phyloP scores from a whole-genome alignment of 352 stramenopile genomes.

The Lagenidium sp. region DNA sequence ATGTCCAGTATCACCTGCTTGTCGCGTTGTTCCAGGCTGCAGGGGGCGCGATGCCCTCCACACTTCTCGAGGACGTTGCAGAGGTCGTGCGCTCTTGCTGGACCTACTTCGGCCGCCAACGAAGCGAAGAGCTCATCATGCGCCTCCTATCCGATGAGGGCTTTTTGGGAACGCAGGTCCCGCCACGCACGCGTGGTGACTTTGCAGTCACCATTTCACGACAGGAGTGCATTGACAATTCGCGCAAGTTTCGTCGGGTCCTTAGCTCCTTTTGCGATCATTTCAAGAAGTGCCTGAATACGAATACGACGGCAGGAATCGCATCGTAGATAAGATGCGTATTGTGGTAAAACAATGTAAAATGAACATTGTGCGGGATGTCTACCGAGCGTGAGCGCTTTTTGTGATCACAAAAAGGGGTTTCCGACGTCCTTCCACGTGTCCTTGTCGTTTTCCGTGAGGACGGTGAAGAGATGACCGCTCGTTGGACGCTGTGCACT shows the following conservation, averaged over 20 bases:
- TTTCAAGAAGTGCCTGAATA: conserved; percentile 47
- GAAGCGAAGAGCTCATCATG: conserved; percentile 52
- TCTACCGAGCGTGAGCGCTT: neutral
- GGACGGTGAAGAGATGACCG: conserved; percentile 64
- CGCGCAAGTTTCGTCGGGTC: conserved; percentile 73
- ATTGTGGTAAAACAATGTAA: too few relatives aligned
- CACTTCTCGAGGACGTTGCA: conserved; percentile 49
- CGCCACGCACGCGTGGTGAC: conserved; percentile 32
- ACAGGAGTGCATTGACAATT: conserved; percentile 55
- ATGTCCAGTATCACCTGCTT: conserved; percentile 63
- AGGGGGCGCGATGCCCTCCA: conserved; percentile 41
- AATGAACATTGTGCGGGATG: too few relatives aligned
- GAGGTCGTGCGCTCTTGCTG: conserved; percentile 72
- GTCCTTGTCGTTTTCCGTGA: conserved; percentile 45
- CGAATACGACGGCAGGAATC: conserved; percentile 2
- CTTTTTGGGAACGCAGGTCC: conserved; percentile 55
- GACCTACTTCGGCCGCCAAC: conserved; percentile 51
- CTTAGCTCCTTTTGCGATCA: conserved; percentile 71
- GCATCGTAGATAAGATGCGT: too few relatives aligned
- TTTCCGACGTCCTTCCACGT: conserved; percentile 63
- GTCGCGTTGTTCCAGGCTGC: conserved; percentile 60
- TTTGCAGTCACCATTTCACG: conserved; percentile 53
- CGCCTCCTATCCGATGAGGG: conserved; percentile 47
- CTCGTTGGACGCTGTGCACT: conserved; percentile 31
- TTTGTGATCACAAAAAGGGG: conserved; percentile 44